Conservation (phyloP, 305 asterid genomes). For the Fraxinus xanthoxyloides region DNA sequence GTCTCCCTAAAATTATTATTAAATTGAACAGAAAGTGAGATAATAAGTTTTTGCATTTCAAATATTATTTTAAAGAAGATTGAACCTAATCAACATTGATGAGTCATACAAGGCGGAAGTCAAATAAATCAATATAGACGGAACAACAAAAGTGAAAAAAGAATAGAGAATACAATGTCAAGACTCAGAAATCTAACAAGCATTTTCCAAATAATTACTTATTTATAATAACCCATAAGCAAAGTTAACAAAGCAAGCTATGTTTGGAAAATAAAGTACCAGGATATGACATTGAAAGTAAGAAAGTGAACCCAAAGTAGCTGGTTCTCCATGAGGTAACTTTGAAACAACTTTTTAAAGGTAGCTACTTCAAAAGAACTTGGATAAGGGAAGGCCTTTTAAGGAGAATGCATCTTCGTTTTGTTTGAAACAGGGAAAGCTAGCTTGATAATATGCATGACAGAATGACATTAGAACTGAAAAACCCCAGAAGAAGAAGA, state of each 20-base stretch:
- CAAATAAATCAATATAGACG: slow-evolving; percentile 12
- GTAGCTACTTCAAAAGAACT: neutral
- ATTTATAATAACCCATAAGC: neutral
- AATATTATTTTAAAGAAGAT: neutral
- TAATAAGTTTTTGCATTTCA: neutral
- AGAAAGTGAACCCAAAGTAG: neutral
- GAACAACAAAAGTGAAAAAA: slow-evolving; percentile 9
- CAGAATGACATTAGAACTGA: neutral
- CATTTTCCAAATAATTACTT: neutral
- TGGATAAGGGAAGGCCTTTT: neutral
- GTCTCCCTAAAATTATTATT: slow-evolving; percentile 59
- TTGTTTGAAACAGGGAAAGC: slow-evolving; percentile 1
- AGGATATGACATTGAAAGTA: neutral
- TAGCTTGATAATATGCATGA: neutral
- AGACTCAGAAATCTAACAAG: slow-evolving; percentile 1
- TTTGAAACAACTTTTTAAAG: neutral
- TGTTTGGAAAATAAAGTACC: slow-evolving; percentile 1
- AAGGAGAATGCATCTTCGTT: neutral
- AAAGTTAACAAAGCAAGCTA: neutral
- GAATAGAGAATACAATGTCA: neutral
- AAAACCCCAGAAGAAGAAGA: neutral
- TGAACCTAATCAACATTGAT: neutral
- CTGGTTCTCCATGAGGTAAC: neutral
- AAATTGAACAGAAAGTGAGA: slow-evolving; percentile 26
- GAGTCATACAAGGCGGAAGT: neutral